Percentiles rank a stretch among this genome's conserved stretches.
Evolutionary conservation across 2,329 filamentous ascomycete genomes (phyloP).

Genomic region (Phaeosphaeria sp.): DNA sequence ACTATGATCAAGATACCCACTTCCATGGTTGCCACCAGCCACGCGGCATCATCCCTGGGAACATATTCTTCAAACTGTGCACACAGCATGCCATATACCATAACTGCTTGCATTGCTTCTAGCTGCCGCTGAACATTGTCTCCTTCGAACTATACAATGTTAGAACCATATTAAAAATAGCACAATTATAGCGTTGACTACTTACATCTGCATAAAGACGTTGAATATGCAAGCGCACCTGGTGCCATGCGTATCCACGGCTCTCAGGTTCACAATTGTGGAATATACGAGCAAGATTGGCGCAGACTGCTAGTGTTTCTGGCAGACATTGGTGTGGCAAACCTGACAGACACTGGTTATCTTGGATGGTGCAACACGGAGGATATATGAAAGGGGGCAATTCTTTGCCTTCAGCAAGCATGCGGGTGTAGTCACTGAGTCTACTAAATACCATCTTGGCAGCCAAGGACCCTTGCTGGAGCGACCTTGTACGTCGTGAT

Average conservation of each 20-base stretch:
- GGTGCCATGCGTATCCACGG: not conserved
- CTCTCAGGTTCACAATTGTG: not conserved
- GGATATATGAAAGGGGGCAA: constrained; percentile 1
- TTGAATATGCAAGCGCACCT: not conserved
- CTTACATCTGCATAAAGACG: not conserved
- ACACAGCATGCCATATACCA: not conserved
- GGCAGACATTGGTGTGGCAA: not conserved
- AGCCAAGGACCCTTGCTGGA: constrained; percentile 1
- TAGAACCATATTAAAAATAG: not conserved
- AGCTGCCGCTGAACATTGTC: not conserved
- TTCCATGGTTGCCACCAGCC: constrained; percentile 1
- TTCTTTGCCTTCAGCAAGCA: not conserved
- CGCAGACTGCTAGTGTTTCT: not conserved
- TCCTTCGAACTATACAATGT: not conserved
- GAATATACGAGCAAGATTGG: constrained; percentile 1
- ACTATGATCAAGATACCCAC: not conserved
- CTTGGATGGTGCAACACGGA: not conserved
- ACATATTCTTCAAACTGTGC: not conserved
- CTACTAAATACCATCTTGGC: constrained; percentile 1
- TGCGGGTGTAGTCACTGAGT: not conserved
- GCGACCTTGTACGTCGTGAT: not conserved
- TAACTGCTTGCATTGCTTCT: not conserved
- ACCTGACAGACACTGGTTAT: not conserved
- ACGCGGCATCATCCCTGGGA: not conserved
- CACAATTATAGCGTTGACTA: not conserved